A percentile compares a stretch with the other conserved stretches of the same genome.
These are phyloP conservation scores for Globisporangium irregulare DNA, from an alignment of 352 stramenopile genomes.

Conservation along the genomic window DNA sequence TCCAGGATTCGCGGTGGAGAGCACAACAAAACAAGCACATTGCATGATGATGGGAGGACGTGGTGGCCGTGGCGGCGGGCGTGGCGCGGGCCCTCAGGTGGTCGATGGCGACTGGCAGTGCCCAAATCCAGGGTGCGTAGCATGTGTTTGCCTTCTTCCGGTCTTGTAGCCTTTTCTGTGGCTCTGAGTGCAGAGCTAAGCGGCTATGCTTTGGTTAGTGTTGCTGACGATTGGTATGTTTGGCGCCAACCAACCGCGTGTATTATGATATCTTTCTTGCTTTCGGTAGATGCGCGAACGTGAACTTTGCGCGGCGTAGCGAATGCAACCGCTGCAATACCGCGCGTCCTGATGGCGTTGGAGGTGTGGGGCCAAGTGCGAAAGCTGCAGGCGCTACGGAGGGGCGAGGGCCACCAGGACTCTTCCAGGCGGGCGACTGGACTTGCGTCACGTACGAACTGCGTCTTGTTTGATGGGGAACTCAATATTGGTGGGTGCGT, in stretches of 20 bases:
- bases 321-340: slow-evolving; percentile 84
- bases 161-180: neutral
- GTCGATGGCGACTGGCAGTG: slow-evolving; percentile 77
- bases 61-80: slow-evolving; percentile 30
- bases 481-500: neutral
- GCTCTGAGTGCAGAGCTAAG: neutral
- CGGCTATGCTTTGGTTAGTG: too few species aligned
- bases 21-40: neutral
- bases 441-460: slow-evolving; percentile 66
- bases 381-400: slow-evolving; percentile 34
- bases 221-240: neutral
- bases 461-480: neutral
- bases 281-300: slow-evolving; percentile 60
- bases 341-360: slow-evolving; percentile 39
- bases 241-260: neutral
- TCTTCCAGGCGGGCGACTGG: slow-evolving; percentile 83
- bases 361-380: slow-evolving; percentile 15
- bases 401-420: slow-evolving; percentile 53
- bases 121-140: slow-evolving; percentile 64
- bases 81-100: slow-evolving; percentile 49
- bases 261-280: neutral
- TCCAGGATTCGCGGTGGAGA: neutral
- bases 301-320: slow-evolving; percentile 80
- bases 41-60: slow-evolving; percentile 33
- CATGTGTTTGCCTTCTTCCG: too few species aligned